Conservation (phyloP, 2,329 filamentous ascomycete species). For the Phaeosphaeria sp. region DNA sequence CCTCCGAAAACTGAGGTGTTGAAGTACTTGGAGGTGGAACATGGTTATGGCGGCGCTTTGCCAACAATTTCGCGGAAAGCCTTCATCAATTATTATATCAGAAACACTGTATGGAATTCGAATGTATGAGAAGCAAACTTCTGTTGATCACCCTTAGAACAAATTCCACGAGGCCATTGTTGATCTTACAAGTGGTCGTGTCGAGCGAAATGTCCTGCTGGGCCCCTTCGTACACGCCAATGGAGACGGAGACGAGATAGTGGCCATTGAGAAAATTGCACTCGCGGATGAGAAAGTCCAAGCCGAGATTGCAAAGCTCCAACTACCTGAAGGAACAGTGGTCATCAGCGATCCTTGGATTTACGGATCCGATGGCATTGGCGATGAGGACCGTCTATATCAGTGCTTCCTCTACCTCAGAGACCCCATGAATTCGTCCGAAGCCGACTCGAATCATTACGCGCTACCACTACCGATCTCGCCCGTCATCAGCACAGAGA, state of each 20-base stretch:
- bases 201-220: constrained; percentile 66
- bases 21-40: constrained; percentile 69
- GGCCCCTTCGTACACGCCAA: constrained; percentile 64
- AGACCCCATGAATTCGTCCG: constrained; percentile 64
- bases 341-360: constrained; percentile 73
- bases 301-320: constrained; percentile 64
- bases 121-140: background rate
- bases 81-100: constrained; percentile 65
- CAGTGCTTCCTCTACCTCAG: constrained; percentile 73
- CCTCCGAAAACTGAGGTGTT: constrained; percentile 66
- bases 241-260: constrained; percentile 65
- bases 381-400: constrained; percentile 59
- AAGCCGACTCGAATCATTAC: constrained; percentile 73
- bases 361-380: constrained; percentile 63
- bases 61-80: constrained; percentile 62
- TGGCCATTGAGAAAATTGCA: constrained; percentile 64
- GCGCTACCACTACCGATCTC: constrained; percentile 71
- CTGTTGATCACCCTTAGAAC: constrained; percentile 50
- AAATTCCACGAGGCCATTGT: constrained; percentile 68
- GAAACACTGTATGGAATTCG: constrained; percentile 61
- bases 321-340: constrained; percentile 63
- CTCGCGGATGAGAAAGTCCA: constrained; percentile 63
- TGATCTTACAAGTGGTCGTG: constrained; percentile 57
- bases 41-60: constrained; percentile 56
- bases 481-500: constrained; percentile 68